Percentiles rank a stretch among this genome's conserved stretches.
These are phyloP conservation scores for Pleurotus djamor DNA, from an alignment of 768 basidiomycete genomes.

Conservation along the genomic window DNA sequence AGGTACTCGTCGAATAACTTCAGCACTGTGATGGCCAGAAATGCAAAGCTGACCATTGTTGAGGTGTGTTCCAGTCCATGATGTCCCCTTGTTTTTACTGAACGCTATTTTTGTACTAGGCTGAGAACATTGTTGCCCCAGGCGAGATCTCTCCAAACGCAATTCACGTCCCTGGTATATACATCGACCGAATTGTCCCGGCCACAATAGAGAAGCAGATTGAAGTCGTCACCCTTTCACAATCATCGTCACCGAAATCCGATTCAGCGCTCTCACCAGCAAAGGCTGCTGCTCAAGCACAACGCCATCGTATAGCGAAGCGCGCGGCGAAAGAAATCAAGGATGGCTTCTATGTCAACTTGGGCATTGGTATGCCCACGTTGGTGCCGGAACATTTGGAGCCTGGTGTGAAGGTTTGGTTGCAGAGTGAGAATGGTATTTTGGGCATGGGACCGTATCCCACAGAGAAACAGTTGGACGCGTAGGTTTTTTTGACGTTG, in stretches of 20 bases:
- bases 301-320: constrained; percentile 74
- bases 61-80: constrained; percentile 48
- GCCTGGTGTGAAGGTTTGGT: constrained; percentile 76
- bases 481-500: constrained; percentile 44
- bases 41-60: constrained; percentile 87
- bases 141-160: constrained; percentile 80
- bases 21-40: constrained; percentile 82
- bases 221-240: constrained; percentile 71
- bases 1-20: constrained; percentile 92
- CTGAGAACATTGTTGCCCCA: constrained; percentile 85
- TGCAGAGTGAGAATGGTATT: constrained; percentile 91
- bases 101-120: constrained; percentile 37
- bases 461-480: constrained; percentile 73
- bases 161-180: constrained; percentile 83
- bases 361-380: constrained; percentile 92
- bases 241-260: constrained; percentile 47
- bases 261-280: constrained; percentile 38
- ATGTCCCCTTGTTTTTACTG: background rate
- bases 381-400: constrained; percentile 80
- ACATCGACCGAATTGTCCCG: constrained; percentile 85
- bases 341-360: constrained; percentile 85
- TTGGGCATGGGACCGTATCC: constrained; percentile 92
- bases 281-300: constrained; percentile 49
- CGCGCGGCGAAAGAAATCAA: constrained; percentile 89
- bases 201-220: constrained; percentile 77